Conservation (phyloP, 768 basidiomycete species). For the Boletus rubescentipes region DNA sequence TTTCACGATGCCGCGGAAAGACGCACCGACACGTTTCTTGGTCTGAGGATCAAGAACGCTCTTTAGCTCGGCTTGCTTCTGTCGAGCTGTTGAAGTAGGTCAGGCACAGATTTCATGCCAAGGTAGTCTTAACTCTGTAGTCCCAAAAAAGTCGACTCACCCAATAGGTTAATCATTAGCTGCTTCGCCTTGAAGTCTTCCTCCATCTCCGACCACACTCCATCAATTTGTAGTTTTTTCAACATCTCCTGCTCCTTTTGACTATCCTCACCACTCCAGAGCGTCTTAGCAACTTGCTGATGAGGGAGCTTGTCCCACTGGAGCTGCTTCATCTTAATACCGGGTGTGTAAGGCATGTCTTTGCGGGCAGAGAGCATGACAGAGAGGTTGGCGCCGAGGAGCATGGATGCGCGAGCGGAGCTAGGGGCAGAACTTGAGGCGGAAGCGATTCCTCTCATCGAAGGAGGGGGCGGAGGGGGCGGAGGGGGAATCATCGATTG, state of each 20-base stretch:
- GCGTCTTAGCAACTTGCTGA: conserved; percentile 77
- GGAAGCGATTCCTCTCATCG: conserved; percentile 31
- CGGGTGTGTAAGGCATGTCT: conserved; percentile 80
- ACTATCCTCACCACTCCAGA: conserved; percentile 73
- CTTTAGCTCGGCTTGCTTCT: conserved; percentile 85
- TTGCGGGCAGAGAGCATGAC: conserved; percentile 68
- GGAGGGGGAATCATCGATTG: conserved; percentile 34
- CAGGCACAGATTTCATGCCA: conserved; percentile 1
- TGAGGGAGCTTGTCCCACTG: conserved; percentile 99
- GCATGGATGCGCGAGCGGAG: conserved; percentile 59
- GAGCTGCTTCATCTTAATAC: conserved; percentile 93
- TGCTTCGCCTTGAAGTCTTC: conserved; percentile 98
- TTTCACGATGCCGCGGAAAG: neutral
- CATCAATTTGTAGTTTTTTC: conserved; percentile 76
- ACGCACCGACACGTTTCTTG: conserved; percentile 90
- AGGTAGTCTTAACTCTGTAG: neutral
- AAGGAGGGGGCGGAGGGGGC: conserved; percentile 37
- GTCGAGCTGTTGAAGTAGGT: conserved; percentile 52
- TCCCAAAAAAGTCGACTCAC: conserved; percentile 40
- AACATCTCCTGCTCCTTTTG: conserved; percentile 79
- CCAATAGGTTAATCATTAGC: conserved; percentile 85
- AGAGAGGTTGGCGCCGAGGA: conserved; percentile 57
- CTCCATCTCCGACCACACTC: conserved; percentile 96
- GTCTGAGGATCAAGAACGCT: conserved; percentile 90
- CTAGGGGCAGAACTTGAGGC: conserved; percentile 38